These are phyloP conservation scores for Sextonia rubra DNA, from an alignment of 164 flowering plant genomes.

Conservation along the genomic window DNA sequence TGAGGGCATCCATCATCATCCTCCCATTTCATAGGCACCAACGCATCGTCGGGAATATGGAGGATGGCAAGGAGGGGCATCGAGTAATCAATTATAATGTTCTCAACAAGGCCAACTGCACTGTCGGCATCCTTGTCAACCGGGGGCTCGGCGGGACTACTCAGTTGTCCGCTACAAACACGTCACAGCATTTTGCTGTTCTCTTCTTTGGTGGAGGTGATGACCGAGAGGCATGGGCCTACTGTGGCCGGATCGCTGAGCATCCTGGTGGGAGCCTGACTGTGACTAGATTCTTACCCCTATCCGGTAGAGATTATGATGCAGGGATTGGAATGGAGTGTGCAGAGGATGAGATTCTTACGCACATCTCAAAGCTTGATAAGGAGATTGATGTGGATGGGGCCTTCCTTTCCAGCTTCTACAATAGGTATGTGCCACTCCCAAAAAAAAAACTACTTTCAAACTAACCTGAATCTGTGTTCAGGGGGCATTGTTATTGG, in stretches of 20 bases:
- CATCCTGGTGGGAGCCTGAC: constrained; percentile 16
- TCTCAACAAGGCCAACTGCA: constrained; percentile 17
- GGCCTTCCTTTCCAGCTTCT: too few species aligned
- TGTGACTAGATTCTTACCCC: constrained; percentile 11
- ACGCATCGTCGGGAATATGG: constrained; percentile 26
- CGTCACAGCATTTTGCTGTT: constrained; percentile 16
- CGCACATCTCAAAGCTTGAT: constrained; percentile 3
- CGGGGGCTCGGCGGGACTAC: constrained; percentile 22
- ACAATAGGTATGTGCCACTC: too few species aligned
- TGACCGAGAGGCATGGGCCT: constrained; percentile 19
- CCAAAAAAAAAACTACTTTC: too few species aligned
- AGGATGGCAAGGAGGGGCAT: constrained; percentile 17
- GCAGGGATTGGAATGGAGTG: neutral
- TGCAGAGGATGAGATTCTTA: neutral
- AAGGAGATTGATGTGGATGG: constrained; percentile 16
- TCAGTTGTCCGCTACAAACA: constrained; percentile 8
- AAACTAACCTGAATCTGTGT: too few species aligned
- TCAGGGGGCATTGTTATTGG: too few species aligned
- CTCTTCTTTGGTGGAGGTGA: constrained; percentile 26
- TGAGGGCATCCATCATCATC: constrained; percentile 20
- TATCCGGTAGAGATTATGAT: neutral
- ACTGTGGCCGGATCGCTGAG: constrained; percentile 16
- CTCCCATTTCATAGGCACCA: constrained; percentile 31
- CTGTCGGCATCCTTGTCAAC: constrained; percentile 24
- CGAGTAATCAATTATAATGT: constrained; percentile 21